A percentile compares a stretch with the other conserved stretches of the same genome.
phyloP scores from a whole-genome alignment of 2,329 filamentous ascomycete species.

The Colletotrichum theobromicola region DNA sequence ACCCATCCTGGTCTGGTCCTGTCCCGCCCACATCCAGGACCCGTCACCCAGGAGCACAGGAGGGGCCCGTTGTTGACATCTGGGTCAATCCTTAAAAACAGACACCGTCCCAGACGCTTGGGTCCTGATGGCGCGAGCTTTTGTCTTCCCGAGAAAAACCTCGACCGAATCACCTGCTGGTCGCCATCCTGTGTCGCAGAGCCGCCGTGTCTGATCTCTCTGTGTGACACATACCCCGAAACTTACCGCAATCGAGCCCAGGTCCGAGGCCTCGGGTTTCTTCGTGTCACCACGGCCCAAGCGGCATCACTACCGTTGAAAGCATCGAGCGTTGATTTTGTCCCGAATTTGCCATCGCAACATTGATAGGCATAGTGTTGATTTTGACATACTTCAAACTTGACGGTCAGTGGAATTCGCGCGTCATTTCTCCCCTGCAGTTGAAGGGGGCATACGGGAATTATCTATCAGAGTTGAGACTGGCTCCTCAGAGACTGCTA shows the following conservation, averaged over 20 bases:
- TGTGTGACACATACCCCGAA: neutral
- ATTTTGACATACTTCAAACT: neutral
- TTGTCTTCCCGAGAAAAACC: neutral
- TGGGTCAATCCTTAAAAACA: constrained; percentile 1
- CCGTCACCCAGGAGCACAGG: neutral
- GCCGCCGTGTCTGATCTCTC: neutral
- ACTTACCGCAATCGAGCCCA: neutral
- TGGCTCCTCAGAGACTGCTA: neutral
- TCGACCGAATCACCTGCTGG: neutral
- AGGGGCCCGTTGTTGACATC: neutral
- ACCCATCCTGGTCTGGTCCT: neutral
- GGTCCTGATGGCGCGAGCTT: neutral
- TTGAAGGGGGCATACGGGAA: neutral
- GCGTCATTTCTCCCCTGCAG: neutral
- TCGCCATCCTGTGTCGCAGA: neutral
- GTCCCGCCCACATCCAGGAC: neutral
- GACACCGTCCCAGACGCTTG: neutral
- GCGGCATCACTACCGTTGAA: neutral
- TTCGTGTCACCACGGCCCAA: neutral
- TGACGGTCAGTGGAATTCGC: neutral
- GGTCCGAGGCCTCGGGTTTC: neutral
- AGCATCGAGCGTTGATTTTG: neutral
- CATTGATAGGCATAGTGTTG: neutral
- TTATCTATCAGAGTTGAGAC: neutral
- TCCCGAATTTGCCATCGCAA: neutral